Conservation (phyloP, 2,329 filamentous ascomycete genomes). For the Aspergillus novoparasiticus region DNA sequence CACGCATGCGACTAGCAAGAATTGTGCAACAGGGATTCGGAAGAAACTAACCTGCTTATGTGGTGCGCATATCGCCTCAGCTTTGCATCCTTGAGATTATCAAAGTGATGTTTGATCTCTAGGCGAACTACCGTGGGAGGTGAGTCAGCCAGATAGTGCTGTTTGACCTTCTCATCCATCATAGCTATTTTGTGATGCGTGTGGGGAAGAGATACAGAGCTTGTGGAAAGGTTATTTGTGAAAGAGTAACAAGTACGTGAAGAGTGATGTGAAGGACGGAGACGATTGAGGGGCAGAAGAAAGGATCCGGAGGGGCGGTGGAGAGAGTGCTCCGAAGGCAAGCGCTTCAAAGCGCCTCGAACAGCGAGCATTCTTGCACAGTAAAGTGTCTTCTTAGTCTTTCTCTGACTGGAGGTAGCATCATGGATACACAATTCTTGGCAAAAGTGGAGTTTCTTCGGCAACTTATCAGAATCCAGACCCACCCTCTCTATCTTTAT, state of each 20-base stretch:
- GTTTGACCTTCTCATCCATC: constrained; percentile 46
- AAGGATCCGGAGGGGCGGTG: constrained; percentile 20
- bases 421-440: constrained; percentile 15
- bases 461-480: neutral
- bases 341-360: constrained; percentile 24
- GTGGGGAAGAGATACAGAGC: constrained; percentile 16
- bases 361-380: constrained; percentile 23
- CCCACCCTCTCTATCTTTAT: neutral
- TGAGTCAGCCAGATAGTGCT: constrained; percentile 85
- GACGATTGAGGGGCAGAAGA: constrained; percentile 19
- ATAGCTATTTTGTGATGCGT: constrained; percentile 11
- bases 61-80: constrained; percentile 92
- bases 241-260: constrained; percentile 18
- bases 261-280: constrained; percentile 15
- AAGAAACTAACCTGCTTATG: constrained; percentile 67
- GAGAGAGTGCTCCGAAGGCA: constrained; percentile 22
- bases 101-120: constrained; percentile 91
- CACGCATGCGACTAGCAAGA: neutral
- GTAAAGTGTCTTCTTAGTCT: too few relatives aligned
- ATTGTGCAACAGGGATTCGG: neutral
- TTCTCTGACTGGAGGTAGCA: neutral
- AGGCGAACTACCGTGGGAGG: constrained; percentile 86
- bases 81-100: constrained; percentile 57
- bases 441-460: constrained; percentile 13
- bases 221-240: constrained; percentile 18